These are phyloP conservation scores for Lentinus brumalis DNA, from an alignment of 768 basidiomycete genomes.

Conservation along the genomic window DNA sequence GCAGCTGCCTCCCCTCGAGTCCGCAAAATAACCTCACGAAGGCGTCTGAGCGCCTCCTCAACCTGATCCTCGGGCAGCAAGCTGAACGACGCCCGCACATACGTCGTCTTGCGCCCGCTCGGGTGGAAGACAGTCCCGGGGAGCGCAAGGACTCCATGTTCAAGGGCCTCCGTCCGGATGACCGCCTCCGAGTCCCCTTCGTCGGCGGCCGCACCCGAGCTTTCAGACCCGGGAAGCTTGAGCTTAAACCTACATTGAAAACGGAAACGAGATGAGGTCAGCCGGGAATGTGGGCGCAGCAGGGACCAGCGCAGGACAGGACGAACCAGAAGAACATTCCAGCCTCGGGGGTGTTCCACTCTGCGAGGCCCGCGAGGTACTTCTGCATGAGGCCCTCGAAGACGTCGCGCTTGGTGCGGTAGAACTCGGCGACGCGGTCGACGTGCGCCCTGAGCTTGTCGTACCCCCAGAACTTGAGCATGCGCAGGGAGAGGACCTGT, in stretches of 20 bases:
- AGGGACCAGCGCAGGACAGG: slow-evolving; percentile 20
- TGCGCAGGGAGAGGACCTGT: slow-evolving; percentile 59
- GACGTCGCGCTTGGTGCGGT: slow-evolving; percentile 69
- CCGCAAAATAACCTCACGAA: slow-evolving; percentile 39
- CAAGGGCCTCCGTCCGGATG: slow-evolving; percentile 74
- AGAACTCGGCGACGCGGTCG: slow-evolving; percentile 68
- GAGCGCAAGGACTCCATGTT: slow-evolving; percentile 84
- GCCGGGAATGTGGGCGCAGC: background rate
- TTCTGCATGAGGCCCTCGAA: slow-evolving; percentile 77
- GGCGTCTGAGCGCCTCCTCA: slow-evolving; percentile 68
- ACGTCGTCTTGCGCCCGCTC: slow-evolving; percentile 64
- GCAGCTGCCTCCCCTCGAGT: slow-evolving; percentile 7
- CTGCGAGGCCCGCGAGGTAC: slow-evolving; percentile 76
- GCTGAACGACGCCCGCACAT: slow-evolving; percentile 85
- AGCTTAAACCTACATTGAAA: slow-evolving; percentile 68
- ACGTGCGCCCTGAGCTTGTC: slow-evolving; percentile 74
- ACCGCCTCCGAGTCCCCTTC: slow-evolving; percentile 72
- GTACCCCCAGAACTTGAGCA: slow-evolving; percentile 74
- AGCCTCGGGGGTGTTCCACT: slow-evolving; percentile 70
- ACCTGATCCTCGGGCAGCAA: slow-evolving; percentile 65
- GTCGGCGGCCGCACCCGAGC: background rate
- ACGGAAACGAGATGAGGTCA: background rate
- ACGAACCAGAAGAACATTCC: slow-evolving; percentile 90
- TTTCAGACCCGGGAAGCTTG: slow-evolving; percentile 32
- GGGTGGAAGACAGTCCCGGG: slow-evolving; percentile 86